Evolutionary conservation across 129 eudicot species (phyloP).

Genomic region (Flaveria sonorensis): DNA sequence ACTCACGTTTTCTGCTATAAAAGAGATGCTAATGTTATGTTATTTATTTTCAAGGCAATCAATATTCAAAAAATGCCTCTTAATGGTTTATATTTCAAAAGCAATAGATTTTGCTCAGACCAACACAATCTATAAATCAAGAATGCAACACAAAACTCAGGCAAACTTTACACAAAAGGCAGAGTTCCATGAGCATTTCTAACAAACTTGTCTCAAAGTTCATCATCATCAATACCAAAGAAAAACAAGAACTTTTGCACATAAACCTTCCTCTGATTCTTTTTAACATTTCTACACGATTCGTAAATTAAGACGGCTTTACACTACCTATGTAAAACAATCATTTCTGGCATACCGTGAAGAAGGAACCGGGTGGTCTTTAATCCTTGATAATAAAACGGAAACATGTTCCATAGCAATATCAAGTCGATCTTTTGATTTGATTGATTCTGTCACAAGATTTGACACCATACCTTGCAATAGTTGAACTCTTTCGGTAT

Average conservation of each 20-base stretch:
- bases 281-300: slow-evolving; percentile 26
- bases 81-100: background rate
- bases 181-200: slow-evolving; percentile 28
- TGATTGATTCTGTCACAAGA: slow-evolving; percentile 77
- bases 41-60: too few species aligned
- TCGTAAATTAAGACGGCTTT: slow-evolving; percentile 26
- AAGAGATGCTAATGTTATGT: too few species aligned
- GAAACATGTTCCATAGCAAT: slow-evolving; percentile 83
- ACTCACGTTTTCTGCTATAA: too few species aligned
- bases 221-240: slow-evolving; percentile 20
- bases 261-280: slow-evolving; percentile 21
- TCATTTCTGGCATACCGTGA: slow-evolving; percentile 47
- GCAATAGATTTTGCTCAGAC: background rate
- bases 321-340: slow-evolving; percentile 38
- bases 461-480: slow-evolving; percentile 83
- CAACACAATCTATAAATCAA: background rate
- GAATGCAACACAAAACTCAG: background rate
- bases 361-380: slow-evolving; percentile 70
- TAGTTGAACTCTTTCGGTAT: slow-evolving; percentile 69
- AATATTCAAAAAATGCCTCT: too few species aligned
- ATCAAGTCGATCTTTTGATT: slow-evolving; percentile 83
- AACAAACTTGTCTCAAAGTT: slow-evolving; percentile 12
- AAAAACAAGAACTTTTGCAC: slow-evolving; percentile 25
- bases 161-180: slow-evolving; percentile 14
- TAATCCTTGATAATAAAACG: slow-evolving; percentile 63